Base-by-base conservation (phyloP, 2,329 filamentous ascomycete genomes). In the Cordyceps militaris region DNA sequence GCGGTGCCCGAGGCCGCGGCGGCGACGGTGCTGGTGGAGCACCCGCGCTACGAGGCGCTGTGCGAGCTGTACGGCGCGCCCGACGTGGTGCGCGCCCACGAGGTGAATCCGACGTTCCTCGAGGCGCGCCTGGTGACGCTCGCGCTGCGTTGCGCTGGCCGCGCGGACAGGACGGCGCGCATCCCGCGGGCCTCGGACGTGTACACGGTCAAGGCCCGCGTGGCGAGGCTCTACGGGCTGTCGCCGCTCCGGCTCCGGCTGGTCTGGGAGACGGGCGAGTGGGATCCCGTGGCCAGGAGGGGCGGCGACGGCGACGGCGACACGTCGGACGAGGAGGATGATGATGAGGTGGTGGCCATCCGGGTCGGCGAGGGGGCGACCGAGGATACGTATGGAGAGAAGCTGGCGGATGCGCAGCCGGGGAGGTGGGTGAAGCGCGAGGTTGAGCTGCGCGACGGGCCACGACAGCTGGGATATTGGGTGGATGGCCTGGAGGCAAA, bases 181-280 rank as follows among this genome's bases (percentile, higher is more conserved):
- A 83, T 97, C 1, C 92, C 93, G 0, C 87, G 83, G 65, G 84
- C 86, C 0, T 87, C 88, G 66, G 87, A 92, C 63, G 83, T 92
- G 6, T 97, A 97, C 65, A 81, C 85, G 3, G 81, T 96, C 16
- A 88, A 94, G 67, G 88, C 89, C 0, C 77, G 95, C 9, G 86
- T 90, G 0, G 87, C 86, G 0, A 85, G 82, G 62, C 69, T 87
- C n/a, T 90, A 95, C 65, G 76, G 73, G 1, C 64, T 88, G 11
- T 72, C 78, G 48, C 88, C 91, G 0, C 76, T 90, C 61, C 73
- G 73, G 43, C 74, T 93, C 60, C 79, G 78, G 42, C 70, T 97
- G 50, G 74, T 94, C 0, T 96, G 90, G 88, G 91, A 96, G 74
- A 96, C 91, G 9, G 89, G 90, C 21, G 92, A 97, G 70, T 90